Evolutionary conservation across 768 basidiomycete genomes (phyloP), one percentile per base, ranked within the genome.

Genomic region (Macrolepiota dolichaula): DNA sequence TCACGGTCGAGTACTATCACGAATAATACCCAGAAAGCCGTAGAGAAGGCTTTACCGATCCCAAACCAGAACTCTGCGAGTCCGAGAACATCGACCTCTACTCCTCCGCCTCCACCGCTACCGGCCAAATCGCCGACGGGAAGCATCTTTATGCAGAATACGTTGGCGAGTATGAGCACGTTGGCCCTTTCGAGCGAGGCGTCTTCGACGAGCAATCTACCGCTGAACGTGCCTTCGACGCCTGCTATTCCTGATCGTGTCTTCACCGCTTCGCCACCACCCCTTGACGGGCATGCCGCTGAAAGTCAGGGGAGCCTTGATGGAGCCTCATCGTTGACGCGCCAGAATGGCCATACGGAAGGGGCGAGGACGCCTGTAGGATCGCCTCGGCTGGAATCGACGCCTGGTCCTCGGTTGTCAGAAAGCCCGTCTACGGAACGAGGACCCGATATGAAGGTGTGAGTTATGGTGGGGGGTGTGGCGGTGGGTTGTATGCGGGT

Each of bases 1-100:
- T 78, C 79, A 36, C 74, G 76, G 3, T 74, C 70, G 59, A 66
- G 72, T 15, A 62, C 74, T n/a, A 70, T 63, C 15, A 63, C 72
- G 17, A 57, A 42, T 44, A 77, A 79, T 15, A 15, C 36, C 17
- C 36, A 46, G 37, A 79, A 74, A 29, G 25, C 51, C 24, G n/a
- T 32, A 29, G 49, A 49, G 42, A 57, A 54, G 22, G 49, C 46
- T 25, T 49, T 56, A 46, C 58, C 50, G 15, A 57, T 24, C 24
- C 59, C 59, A 44, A 46, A 53, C 35, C 59, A 52, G 32, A 27
- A 24, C 11, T 2, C 25, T 13, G 74, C 75, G 49, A 71, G 69
- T 35, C 71, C 71, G 19, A 65, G 64, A 65, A 64, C 68, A 29
- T 69, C 69, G 55, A 65, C 71, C 38, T 68, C 73, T 55, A 56